Evolutionary conservation across 2,329 filamentous ascomycete species (phyloP).

Genomic region (Monosporascus cannonballus): DNA sequence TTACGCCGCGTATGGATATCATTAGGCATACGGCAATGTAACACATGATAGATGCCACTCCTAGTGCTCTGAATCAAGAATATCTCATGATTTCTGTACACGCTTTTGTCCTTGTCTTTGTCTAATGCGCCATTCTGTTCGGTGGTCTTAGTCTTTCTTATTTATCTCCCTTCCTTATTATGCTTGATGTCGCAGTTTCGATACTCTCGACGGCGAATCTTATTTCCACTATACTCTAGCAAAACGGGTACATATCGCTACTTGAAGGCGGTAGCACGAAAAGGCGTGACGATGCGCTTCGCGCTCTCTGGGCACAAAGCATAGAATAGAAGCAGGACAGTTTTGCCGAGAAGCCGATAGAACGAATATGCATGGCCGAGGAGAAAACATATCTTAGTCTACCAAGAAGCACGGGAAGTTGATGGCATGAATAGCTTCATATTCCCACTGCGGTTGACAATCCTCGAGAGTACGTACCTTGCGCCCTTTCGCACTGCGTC

Average conservation of each 20-base stretch:
- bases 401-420: too few species aligned
- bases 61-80: background rate
- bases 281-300: background rate
- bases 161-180: too few species aligned
- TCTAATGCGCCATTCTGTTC: too few species aligned
- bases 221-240: too few species aligned
- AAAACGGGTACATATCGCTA: too few species aligned
- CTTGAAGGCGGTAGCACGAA: background rate
- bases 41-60: background rate
- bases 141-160: too few species aligned
- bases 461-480: background rate
- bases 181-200: too few species aligned
- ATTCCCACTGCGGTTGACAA: too few species aligned
- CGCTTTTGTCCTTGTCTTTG: background rate
- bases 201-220: too few species aligned
- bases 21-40: background rate
- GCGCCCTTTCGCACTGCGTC: background rate
- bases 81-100: background rate
- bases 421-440: too few species aligned
- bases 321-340: background rate
- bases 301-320: background rate
- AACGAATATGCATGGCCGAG: background rate
- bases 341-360: background rate
- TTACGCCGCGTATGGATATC: background rate
- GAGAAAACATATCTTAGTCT: background rate